Base-by-base conservation (phyloP, 257 asterid species). In the Prunella vulgaris region DNA sequence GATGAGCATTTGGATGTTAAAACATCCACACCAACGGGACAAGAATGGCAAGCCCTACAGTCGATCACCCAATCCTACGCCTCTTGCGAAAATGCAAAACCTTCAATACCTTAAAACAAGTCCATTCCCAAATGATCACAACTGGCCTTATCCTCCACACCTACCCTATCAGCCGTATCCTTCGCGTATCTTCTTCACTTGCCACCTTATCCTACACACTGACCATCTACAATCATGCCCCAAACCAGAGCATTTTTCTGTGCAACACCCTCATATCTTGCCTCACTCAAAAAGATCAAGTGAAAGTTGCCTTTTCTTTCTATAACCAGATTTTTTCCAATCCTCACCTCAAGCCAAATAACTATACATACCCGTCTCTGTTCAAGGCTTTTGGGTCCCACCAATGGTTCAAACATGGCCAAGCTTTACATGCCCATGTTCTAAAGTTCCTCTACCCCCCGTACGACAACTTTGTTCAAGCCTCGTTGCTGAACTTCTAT, bases 301-400 rank as follows among this genome's bases (percentile, higher is more conserved):
- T 70, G 30, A 68, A 69, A 38, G 70, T 57, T 25, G 90, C 89
- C 2, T 66, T 88, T 18, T 80, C 85, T 28, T 76, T 85, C 13
- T 90, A 88, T 68, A 10, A 66, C 5, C 70, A 42, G 28, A 79
- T 84, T 75, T 74, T 85, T 3, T 10, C 58, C 22, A 62, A 63
- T 2, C 76, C 79, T 12, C 10, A 57, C 30, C 58, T 83, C 49
- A 74, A 61, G 66, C 96, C 96, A 13, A 91, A 91, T 71, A 76
- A 73, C 71, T 87, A 78, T 59, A 91, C 96, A 0, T 91, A 75
- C 72, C 95, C 95, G 0, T 89, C 97, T 67, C 82, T 91, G 28
- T 87, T 91, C 76, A 88, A 87, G 87, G 88, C 85, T 33, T 81
- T 90, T 40, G 80, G 85, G 48, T 62, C 83, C 25, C 78, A 69